phyloP scores from a whole-genome alignment of 73 alveolate genomes.

The Blepharisma stoltei region DNA sequence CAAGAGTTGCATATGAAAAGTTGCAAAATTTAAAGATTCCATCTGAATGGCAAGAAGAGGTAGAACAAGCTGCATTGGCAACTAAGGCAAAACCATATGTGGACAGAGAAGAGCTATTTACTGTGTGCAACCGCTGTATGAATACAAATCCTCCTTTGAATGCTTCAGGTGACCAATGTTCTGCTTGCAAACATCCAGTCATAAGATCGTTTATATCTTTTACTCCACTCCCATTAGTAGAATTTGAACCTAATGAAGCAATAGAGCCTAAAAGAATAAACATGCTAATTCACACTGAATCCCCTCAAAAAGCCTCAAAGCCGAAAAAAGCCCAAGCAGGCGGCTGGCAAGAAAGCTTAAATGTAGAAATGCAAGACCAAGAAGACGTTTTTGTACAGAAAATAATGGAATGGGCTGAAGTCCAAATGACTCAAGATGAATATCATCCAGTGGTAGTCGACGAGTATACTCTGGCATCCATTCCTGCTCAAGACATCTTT shows the following conservation, averaged over 20 bases:
- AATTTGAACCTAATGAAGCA: constrained; percentile 67
- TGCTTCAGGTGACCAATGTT: constrained; percentile 78
- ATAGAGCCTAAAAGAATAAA: constrained; percentile 67
- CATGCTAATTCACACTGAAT: constrained; percentile 69
- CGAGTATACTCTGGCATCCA: constrained; percentile 62
- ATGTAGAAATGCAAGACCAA: constrained; percentile 62
- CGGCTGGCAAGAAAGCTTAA: constrained; percentile 63
- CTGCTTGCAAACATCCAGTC: constrained; percentile 90
- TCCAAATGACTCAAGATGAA: constrained; percentile 56
- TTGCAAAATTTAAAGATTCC: constrained; percentile 85
- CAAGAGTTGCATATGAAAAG: constrained; percentile 91
- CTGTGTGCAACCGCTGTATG: constrained; percentile 83
- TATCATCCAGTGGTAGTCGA: constrained; percentile 79
- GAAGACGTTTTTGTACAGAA: constrained; percentile 68
- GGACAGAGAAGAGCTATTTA: constrained; percentile 82
- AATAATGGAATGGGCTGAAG: constrained; percentile 69
- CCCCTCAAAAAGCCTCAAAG: constrained; percentile 54
- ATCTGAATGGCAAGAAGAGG: constrained; percentile 90
- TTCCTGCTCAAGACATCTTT: constrained; percentile 81
- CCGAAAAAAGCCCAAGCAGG: constrained; percentile 45
- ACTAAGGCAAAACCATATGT: constrained; percentile 89
- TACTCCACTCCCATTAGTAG: constrained; percentile 91
- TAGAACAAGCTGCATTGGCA: constrained; percentile 84
- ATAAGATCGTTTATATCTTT: constrained; percentile 87
- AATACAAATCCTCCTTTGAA: constrained; percentile 71